Percentiles rank a stretch among this genome's conserved stretches.
phyloP scores from a whole-genome alignment of 1,284 basidiomycete species.

The Gastroboletus turbinatus region DNA sequence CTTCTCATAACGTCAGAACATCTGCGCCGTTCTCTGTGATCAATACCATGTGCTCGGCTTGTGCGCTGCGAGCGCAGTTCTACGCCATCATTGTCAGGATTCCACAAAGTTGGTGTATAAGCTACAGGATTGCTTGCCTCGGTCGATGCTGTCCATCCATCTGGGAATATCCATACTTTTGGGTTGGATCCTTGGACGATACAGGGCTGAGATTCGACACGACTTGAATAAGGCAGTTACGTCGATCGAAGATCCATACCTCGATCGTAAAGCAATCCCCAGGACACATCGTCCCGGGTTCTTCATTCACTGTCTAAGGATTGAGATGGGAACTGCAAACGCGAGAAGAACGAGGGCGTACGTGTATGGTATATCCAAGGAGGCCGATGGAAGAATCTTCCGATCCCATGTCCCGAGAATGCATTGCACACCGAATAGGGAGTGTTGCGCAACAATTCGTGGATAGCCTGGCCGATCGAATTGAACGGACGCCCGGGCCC shows the following conservation, averaged over 20 bases:
- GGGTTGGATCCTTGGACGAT: constrained; percentile 74
- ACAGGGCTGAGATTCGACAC: constrained; percentile 51
- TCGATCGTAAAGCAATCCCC: constrained; percentile 91
- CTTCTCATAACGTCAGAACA: constrained; percentile 51
- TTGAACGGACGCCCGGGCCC: constrained; percentile 74
- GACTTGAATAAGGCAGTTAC: not conserved
- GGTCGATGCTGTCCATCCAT: constrained; percentile 87
- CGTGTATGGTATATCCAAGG: constrained; percentile 84
- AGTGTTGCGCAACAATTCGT: constrained; percentile 46
- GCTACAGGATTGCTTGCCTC: constrained; percentile 47
- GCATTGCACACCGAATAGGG: constrained; percentile 69
- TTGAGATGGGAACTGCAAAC: constrained; percentile 20
- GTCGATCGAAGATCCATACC: constrained; percentile 38
- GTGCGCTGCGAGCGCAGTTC: constrained; percentile 73
- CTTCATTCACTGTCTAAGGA: constrained; percentile 64
- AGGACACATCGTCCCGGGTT: constrained; percentile 74
- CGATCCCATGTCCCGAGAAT: constrained; percentile 88
- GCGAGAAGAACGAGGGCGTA: constrained; percentile 28
- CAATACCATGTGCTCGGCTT: constrained; percentile 85
- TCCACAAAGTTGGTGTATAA: not conserved
- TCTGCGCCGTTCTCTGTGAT: constrained; percentile 75
- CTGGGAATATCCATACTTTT: constrained; percentile 74
- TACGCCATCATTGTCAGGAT: constrained; percentile 6
- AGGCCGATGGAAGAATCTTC: constrained; percentile 75
- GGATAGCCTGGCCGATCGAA: constrained; percentile 77